phyloP scores from a whole-genome alignment of 2,329 filamentous ascomycete species.

The Penicillium thymicola region DNA sequence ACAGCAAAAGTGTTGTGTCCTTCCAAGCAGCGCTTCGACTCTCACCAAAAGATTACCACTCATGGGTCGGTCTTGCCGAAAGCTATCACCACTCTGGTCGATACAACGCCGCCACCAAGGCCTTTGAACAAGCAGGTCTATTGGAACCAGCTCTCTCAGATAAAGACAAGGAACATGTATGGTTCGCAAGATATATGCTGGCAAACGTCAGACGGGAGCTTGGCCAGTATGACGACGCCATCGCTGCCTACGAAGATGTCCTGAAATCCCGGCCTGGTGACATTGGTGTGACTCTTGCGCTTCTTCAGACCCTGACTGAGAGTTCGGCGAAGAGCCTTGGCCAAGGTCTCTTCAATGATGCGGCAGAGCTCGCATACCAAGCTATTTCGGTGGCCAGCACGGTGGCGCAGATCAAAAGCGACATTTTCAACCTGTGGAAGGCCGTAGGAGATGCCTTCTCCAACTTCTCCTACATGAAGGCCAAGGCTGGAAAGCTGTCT shows the following conservation, averaged over 20 bases:
- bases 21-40: conserved; percentile 88
- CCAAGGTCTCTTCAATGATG: conserved; percentile 81
- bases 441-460: conserved; percentile 83
- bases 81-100: conserved; percentile 93
- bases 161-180: conserved; percentile 64
- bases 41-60: conserved; percentile 83
- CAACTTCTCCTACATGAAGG: conserved; percentile 75
- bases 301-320: conserved; percentile 85
- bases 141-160: conserved; percentile 62
- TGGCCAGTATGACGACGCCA: conserved; percentile 82
- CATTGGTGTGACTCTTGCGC: conserved; percentile 79
- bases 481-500: conserved; percentile 63
- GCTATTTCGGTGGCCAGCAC: conserved; percentile 65
- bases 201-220: conserved; percentile 91
- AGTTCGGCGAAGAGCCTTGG: conserved; percentile 73
- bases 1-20: conserved; percentile 79
- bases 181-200: conserved; percentile 97
- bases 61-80: conserved; percentile 94
- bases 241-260: conserved; percentile 71
- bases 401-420: conserved; percentile 59
- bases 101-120: conserved; percentile 89
- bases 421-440: conserved; percentile 95
- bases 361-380: conserved; percentile 65
- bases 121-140: conserved; percentile 78
- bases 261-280: conserved; percentile 66